Base-by-base conservation (phyloP, 768 basidiomycete genomes). In the Lanmaoa pseudosensibilis region DNA sequence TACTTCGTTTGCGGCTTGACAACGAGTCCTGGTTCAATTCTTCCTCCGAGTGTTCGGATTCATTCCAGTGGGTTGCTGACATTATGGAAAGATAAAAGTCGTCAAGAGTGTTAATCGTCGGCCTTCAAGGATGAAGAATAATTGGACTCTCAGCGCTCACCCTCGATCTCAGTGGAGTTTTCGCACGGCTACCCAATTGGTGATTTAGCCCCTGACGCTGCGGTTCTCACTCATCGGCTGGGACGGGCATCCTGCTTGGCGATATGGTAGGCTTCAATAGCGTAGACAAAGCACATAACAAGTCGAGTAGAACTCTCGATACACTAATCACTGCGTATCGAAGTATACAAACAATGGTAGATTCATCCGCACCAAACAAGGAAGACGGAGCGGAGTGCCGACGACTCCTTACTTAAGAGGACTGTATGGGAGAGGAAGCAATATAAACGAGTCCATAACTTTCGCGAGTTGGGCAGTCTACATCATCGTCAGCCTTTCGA, bases 391-490 rank as follows among this genome's bases (percentile, higher is more conserved):
- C 43, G 43, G 56, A 36, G 43, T 37, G 27, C 55, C 47, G 41
- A 52, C 34, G 44, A 11, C 49, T 5, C 43, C 39, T 71, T 77
- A 93, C 77, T 93, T 91, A 57, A 96, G 78, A 56, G 94, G 92
- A 70, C 90, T 92, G 76, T 87, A 94, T 27, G 86, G 76, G 45
- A 95, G 78, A 23, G 94, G 88, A 48, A 78, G 73, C 60, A 98
- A 75, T 66, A 99, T 89, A 62, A 87, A 84, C 9, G 89, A 84
- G 71, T 94, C 89, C 96, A 98, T 98, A 16, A 77, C 76, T 66
- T 83, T 86, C 7, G 94, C 84, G 46, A 96, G 78, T 69, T 94
- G 90, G 34, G 94, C 82, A 4, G 97, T 99, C 94, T 98, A 72
- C 55, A 46, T 38, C 34, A 38, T 51, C 43, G 49, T 63, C 39